Conservation (phyloP, 2,329 filamentous ascomycete species). For the Colletotrichum falcatum region DNA sequence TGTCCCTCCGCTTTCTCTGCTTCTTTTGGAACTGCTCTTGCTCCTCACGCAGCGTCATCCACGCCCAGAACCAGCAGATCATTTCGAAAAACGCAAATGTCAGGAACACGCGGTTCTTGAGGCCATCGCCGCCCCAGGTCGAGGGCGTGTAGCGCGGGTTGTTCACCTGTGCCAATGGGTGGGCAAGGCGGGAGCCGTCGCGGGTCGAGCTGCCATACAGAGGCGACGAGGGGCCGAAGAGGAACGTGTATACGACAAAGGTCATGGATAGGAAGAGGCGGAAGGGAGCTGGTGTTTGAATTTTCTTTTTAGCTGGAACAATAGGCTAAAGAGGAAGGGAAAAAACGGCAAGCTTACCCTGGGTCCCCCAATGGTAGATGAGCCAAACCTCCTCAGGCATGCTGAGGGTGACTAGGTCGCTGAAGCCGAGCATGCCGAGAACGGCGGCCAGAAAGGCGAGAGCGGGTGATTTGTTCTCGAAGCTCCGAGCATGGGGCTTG, state of each 20-base stretch:
- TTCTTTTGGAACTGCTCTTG: conserved; percentile 54
- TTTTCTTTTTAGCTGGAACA: conserved; percentile 19
- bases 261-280: conserved; percentile 72
- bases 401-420: conserved; percentile 74
- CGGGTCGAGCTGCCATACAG: conserved; percentile 53
- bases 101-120: conserved; percentile 89
- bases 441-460: conserved; percentile 80
- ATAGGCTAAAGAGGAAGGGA: conserved; percentile 44
- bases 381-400: conserved; percentile 75
- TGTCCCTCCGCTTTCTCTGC: conserved; percentile 50
- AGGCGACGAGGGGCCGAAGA: conserved; percentile 66
- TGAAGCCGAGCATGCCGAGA: conserved; percentile 70
- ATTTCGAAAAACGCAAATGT: conserved; percentile 87
- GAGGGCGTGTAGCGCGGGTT: conserved; percentile 53
- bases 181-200: conserved; percentile 49
- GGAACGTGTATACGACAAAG: conserved; percentile 73
- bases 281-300: conserved; percentile 63
- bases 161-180: conserved; percentile 49
- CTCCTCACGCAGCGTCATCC: conserved; percentile 78
- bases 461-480: conserved; percentile 76
- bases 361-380: conserved; percentile 74
- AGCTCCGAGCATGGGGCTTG: conserved; percentile 74
- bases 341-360: conserved; percentile 66
- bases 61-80: conserved; percentile 88
- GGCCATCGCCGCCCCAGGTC: conserved; percentile 69